Base-by-base conservation (phyloP, 257 asterid species). In the Voacanga thouarsii region DNA sequence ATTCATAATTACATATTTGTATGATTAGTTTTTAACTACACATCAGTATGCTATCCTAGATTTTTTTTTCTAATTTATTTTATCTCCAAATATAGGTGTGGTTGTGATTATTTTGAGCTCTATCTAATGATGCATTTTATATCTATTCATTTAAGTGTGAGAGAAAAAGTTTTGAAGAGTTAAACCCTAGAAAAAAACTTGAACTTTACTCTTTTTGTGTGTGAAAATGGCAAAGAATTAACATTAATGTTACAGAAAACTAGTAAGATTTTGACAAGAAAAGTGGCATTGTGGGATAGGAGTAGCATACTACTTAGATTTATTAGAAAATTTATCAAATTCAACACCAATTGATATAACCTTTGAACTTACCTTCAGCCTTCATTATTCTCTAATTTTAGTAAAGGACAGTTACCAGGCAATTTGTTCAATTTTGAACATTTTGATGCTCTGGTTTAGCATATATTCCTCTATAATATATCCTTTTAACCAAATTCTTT, bases 351-450 rank as follows among this genome's bases (percentile, higher is more conserved):
- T 7, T n/a, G 24, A 37, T 24, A 55, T 8, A 5, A 9, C 7
- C 50, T 72, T 26, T 47, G 14, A 37, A 15, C 1, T 7, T 30
- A 1, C n/a, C 43, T 51, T 72, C 64, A 19, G 28, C 43, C 11
- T 9, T 28, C 28, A 18, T 18, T 59, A 5, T 60, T 24, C 45
- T 67, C n/a, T 64, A 6, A n/a, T n/a, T 53, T 49, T 96, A 74
- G 89, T 96, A 41, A 96, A 96, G 98, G 98, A 92, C 68, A 70
- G 89, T 80, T 24, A 7, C 30, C 12, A 6, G 30, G 47, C 65
- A 8, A 71, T 10, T 53, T 23, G 15, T 10, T 21, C n/a, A 39
- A 59, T 45, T 74, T 44, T n/a, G n/a, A n/a, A n/a, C n/a, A n/a
- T n/a, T n/a, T n/a, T 12, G 37, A 65, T 53, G 28, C 30, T 61